Evolutionary conservation across 176 grass and related monocot species (phyloP).

Genomic region (Cenchrus purpureus): DNA sequence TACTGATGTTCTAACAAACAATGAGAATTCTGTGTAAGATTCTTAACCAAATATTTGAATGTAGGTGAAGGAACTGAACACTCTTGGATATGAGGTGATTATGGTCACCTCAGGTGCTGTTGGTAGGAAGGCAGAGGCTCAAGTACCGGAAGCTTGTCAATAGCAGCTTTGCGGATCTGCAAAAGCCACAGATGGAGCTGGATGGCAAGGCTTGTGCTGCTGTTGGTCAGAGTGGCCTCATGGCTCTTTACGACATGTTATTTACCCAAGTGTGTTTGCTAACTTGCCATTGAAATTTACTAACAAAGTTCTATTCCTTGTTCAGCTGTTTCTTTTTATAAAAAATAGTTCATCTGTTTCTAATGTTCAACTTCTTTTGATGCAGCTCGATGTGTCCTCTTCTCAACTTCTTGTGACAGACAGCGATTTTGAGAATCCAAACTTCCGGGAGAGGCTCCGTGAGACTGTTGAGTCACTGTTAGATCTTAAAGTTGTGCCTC

Average conservation of each 20-base stretch:
- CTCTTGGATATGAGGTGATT: conserved; percentile 84
- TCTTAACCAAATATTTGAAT: conserved; percentile 26
- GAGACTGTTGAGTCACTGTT: conserved; percentile 81
- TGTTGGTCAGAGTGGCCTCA: conserved; percentile 93
- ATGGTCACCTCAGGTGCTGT: conserved; percentile 95
- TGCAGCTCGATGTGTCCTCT: conserved; percentile 95
- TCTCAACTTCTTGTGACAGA: conserved; percentile 98
- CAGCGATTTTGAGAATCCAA: conserved; percentile 81
- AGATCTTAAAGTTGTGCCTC: conserved; percentile 78
- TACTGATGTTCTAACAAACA: background rate
- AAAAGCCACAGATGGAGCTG: conserved; percentile 87
- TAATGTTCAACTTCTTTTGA: conserved; percentile 31
- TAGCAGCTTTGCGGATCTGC: conserved; percentile 97
- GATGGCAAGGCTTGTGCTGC: conserved; percentile 94
- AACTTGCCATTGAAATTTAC: conserved; percentile 20
- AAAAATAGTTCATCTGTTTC: conserved; percentile 1
- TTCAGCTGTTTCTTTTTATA: too few species aligned
- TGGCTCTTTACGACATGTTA: conserved; percentile 91
- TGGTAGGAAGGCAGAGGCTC: conserved; percentile 83
- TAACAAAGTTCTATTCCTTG: background rate
- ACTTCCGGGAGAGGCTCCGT: conserved; percentile 72
- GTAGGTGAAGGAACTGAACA: conserved; percentile 86
- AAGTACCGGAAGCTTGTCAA: conserved; percentile 83
- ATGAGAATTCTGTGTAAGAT: background rate
- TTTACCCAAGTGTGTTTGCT: conserved; percentile 80